phyloP scores from a whole-genome alignment of 345 rosid species.

The Firmiana major region DNA sequence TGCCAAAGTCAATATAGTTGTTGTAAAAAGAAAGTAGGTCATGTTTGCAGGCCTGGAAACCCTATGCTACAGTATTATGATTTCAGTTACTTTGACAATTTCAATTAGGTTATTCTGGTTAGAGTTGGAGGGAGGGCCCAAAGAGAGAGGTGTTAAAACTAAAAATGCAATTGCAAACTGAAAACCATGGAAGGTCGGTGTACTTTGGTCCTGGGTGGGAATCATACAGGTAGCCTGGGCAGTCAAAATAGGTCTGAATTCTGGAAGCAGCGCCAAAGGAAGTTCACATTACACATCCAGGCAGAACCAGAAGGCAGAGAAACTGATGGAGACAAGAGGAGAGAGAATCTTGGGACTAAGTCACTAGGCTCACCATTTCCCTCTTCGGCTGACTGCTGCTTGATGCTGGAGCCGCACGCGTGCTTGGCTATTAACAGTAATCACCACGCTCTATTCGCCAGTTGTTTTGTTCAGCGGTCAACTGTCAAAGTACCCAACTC shows the following conservation, averaged over 20 bases:
- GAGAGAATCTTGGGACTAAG: slow-evolving; percentile 12
- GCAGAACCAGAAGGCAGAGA: not conserved
- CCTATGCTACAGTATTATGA: not conserved
- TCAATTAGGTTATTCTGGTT: not conserved
- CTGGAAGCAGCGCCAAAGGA: not conserved
- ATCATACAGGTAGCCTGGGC: not conserved
- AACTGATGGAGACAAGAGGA: slow-evolving; percentile 7
- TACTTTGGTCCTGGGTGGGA: not conserved
- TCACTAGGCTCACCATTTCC: not conserved
- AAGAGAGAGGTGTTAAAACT: not conserved
- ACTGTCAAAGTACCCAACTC: not conserved
- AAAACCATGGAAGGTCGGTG: not conserved
- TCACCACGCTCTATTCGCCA: not conserved
- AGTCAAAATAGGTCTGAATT: slow-evolving; percentile 3
- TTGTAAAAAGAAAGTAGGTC: not conserved
- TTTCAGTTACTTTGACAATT: slow-evolving; percentile 2
- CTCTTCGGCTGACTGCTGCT: slow-evolving; percentile 9
- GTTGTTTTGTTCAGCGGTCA: not conserved
- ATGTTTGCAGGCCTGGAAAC: not conserved
- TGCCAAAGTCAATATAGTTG: not conserved
- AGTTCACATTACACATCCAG: not conserved
- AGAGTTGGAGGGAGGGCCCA: not conserved
- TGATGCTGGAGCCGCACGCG: slow-evolving; percentile 22
- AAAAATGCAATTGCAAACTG: not conserved
- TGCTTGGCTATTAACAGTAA: slow-evolving; percentile 15